Percentiles rank a stretch among this genome's conserved stretches.
phyloP scores from a whole-genome alignment of 306 rosid genomes.

The Cucurbita pepo region DNA sequence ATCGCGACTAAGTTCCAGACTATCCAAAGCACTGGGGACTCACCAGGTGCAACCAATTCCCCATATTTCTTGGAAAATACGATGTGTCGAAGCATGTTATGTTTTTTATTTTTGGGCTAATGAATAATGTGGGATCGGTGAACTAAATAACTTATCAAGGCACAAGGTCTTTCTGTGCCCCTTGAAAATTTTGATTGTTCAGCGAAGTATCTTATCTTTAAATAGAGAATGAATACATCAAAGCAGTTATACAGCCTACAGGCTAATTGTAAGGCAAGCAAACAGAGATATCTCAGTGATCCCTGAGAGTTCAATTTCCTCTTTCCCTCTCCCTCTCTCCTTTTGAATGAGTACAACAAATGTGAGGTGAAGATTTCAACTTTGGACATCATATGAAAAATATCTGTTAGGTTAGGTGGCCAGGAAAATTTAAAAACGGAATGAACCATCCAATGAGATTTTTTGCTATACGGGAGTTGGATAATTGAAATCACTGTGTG shows the following conservation, averaged over 20 bases:
- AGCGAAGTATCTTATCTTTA: background rate
- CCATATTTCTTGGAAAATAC: background rate
- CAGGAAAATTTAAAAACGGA: background rate
- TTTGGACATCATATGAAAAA: too few relatives aligned
- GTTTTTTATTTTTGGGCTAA: background rate
- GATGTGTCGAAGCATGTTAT: background rate
- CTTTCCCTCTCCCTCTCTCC: background rate
- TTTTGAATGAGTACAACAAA: background rate
- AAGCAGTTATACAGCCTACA: background rate
- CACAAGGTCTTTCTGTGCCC: background rate
- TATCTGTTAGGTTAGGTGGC: background rate
- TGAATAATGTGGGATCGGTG: background rate
- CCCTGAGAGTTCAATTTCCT: too few relatives aligned
- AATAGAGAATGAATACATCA: background rate
- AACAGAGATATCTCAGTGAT: background rate
- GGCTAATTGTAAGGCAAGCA: background rate
- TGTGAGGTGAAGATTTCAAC: background rate
- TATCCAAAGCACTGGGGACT: background rate
- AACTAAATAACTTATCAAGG: background rate
- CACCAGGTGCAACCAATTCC: background rate
- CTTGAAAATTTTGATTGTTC: background rate
- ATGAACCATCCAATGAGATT: background rate
- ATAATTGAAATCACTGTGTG: too few relatives aligned
- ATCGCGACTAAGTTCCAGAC: constrained; percentile 23
- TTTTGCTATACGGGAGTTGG: background rate